Conservation (phyloP, 495 filamentous ascomycete species). For the Hyaloscypha variabilis region DNA sequence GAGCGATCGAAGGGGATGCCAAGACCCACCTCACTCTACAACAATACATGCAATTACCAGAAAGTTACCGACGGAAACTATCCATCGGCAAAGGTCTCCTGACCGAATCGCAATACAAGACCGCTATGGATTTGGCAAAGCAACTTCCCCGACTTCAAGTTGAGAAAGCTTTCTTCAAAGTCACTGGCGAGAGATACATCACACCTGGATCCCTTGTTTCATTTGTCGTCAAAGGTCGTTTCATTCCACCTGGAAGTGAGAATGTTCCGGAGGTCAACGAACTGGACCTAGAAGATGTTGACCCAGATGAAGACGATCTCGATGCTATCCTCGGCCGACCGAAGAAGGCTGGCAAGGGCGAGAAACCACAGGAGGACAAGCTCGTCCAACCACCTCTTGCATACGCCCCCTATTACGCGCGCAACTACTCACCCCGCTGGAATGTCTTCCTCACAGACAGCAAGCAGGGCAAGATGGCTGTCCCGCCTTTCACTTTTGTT, state of each 20-base stretch:
- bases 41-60: constrained; percentile 81
- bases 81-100: constrained; percentile 71
- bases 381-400: constrained; percentile 78
- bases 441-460: constrained; percentile 90
- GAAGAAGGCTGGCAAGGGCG: constrained; percentile 59
- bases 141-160: constrained; percentile 82
- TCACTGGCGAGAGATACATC: constrained; percentile 88
- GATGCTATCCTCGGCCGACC: constrained; percentile 86
- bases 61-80: constrained; percentile 69
- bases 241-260: constrained; percentile 81
- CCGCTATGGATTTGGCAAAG: constrained; percentile 72
- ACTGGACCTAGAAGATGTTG: constrained; percentile 83
- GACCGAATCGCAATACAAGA: constrained; percentile 73
- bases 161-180: constrained; percentile 98
- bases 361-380: constrained; percentile 52
- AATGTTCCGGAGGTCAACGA: constrained; percentile 74
- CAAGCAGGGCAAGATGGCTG: constrained; percentile 92
- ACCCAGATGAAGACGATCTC: constrained; percentile 90
- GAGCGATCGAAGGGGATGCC: constrained; percentile 74
- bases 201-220: constrained; percentile 93
- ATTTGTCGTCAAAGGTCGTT: constrained; percentile 91
- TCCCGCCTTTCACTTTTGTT: constrained; percentile 89
- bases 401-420: constrained; percentile 84
- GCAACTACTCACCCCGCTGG: constrained; percentile 89
- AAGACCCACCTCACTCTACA: constrained; percentile 80